Evolutionary conservation across 257 asterid genomes (phyloP).

Genomic region (Mentha longifolia): DNA sequence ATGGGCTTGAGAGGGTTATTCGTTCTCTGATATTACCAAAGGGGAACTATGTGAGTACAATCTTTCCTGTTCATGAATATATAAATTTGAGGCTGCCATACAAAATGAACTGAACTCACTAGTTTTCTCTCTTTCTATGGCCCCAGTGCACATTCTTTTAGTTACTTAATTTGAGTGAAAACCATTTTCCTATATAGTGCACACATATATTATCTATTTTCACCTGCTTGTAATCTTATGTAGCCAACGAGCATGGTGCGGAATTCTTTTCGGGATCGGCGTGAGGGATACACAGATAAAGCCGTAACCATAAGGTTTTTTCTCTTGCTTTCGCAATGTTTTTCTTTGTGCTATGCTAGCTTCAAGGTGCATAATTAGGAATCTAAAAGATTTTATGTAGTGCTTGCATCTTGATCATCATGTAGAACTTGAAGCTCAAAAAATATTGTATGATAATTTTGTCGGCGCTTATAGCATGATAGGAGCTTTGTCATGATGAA

Average conservation of each 20-base stretch:
- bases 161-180: background rate
- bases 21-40: constrained; percentile 88
- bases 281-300: constrained; percentile 94
- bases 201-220: constrained; percentile 20
- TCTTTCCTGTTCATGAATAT: constrained; percentile 30
- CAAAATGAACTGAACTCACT: background rate
- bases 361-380: constrained; percentile 7
- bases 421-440: constrained; percentile 12
- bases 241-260: constrained; percentile 91
- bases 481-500: constrained; percentile 4
- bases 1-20: constrained; percentile 92
- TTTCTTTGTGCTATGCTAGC: constrained; percentile 1
- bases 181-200: no score
- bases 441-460: constrained; percentile 6
- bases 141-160: background rate
- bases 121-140: constrained; percentile 17
- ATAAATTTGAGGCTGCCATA: constrained; percentile 9
- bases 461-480: constrained; percentile 3
- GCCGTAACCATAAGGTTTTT: constrained; percentile 89
- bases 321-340: constrained; percentile 17
- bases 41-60: constrained; percentile 78
- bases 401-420: constrained; percentile 1
- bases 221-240: constrained; percentile 34
- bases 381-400: constrained; percentile 18
- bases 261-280: constrained; percentile 81